Conservation (phyloP, 208 protist species). For the Wallacemonas sp. region DNA sequence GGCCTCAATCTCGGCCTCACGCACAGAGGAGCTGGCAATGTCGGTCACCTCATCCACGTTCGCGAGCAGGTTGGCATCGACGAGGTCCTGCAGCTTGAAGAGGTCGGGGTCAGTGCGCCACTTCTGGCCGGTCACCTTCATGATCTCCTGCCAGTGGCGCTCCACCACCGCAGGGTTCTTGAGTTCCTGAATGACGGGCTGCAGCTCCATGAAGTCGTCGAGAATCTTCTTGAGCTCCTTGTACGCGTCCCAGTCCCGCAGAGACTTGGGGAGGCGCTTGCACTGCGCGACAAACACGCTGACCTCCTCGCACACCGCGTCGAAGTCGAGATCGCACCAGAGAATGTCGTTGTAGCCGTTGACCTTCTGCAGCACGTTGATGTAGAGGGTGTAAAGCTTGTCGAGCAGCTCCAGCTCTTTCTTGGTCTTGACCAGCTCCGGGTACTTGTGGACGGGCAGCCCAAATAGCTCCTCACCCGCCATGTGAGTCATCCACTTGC, state of each 20-base stretch:
- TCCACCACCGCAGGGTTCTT: slow-evolving; percentile 91
- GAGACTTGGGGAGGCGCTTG: slow-evolving; percentile 89
- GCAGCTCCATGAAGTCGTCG: slow-evolving; percentile 94
- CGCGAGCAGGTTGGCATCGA: slow-evolving; percentile 87
- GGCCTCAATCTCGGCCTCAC: slow-evolving; percentile 95
- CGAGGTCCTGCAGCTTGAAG: slow-evolving; percentile 94
- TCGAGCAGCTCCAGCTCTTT: slow-evolving; percentile 94
- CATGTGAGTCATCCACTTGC: slow-evolving; percentile 93
- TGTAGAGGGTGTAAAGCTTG: slow-evolving; percentile 95
- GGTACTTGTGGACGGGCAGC: slow-evolving; percentile 93
- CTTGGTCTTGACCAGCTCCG: slow-evolving; percentile 92
- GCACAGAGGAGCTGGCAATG: slow-evolving; percentile 92
- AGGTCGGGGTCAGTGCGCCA: slow-evolving; percentile 92
- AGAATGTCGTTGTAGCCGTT: slow-evolving; percentile 94
- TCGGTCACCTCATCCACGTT: slow-evolving; percentile 95
- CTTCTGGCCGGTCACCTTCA: slow-evolving; percentile 84
- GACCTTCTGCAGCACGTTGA: slow-evolving; percentile 94
- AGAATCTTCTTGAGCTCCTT: slow-evolving; percentile 94
- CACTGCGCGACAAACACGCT: slow-evolving; percentile 90
- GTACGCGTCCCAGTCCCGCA: slow-evolving; percentile 95
- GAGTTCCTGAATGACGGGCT: slow-evolving; percentile 93
- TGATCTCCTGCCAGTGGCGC: slow-evolving; percentile 95
- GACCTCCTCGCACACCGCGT: slow-evolving; percentile 92
- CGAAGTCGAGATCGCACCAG: slow-evolving; percentile 95
- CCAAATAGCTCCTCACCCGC: slow-evolving; percentile 96